A percentile compares a stretch with the other conserved stretches of the same genome.
phyloP scores from a whole-genome alignment of 192 early-diverging fungal genomes.

The Geosiphon pyriformis region DNA sequence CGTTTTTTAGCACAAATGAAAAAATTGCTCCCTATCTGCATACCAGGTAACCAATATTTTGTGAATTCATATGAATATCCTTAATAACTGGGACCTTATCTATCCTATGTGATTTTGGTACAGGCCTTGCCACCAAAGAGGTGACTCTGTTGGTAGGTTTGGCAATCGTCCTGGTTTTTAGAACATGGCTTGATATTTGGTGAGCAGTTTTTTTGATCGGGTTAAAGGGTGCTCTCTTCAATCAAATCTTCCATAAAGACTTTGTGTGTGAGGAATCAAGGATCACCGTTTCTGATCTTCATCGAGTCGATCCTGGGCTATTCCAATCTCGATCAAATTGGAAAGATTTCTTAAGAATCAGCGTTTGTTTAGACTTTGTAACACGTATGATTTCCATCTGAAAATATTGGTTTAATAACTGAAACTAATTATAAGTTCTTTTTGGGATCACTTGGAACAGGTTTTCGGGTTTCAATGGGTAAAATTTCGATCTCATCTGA shows the following conservation, averaged over 20 bases:
- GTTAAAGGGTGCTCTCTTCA: too few species aligned
- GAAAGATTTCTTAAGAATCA: too few species aligned
- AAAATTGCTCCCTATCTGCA: constrained; percentile 52
- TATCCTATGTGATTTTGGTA: too few species aligned
- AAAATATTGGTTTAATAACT: background rate
- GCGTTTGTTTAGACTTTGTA: too few species aligned
- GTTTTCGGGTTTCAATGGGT: constrained; percentile 55
- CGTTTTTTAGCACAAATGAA: constrained; percentile 53
- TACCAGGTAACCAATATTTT: constrained; percentile 42
- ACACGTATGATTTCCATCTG: background rate
- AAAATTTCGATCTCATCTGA: background rate
- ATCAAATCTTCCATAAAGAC: too few species aligned
- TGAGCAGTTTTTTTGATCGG: constrained; percentile 13
- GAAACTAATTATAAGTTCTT: background rate
- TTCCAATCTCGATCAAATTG: too few species aligned
- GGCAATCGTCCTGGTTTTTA: constrained; percentile 49
- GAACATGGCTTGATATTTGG: constrained; percentile 61
- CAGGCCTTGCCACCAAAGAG: constrained; percentile 48
- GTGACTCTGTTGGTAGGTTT: constrained; percentile 38
- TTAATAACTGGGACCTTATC: too few species aligned
- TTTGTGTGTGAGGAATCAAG: too few species aligned
- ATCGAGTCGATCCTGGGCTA: too few species aligned
- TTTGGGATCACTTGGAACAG: too few species aligned
- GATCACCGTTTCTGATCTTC: too few species aligned
- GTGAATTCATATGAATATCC: too few species aligned